These are phyloP conservation scores for Karstenula rhodostoma DNA, from an alignment of 2,329 filamentous ascomycete genomes.

Conservation along the genomic window DNA sequence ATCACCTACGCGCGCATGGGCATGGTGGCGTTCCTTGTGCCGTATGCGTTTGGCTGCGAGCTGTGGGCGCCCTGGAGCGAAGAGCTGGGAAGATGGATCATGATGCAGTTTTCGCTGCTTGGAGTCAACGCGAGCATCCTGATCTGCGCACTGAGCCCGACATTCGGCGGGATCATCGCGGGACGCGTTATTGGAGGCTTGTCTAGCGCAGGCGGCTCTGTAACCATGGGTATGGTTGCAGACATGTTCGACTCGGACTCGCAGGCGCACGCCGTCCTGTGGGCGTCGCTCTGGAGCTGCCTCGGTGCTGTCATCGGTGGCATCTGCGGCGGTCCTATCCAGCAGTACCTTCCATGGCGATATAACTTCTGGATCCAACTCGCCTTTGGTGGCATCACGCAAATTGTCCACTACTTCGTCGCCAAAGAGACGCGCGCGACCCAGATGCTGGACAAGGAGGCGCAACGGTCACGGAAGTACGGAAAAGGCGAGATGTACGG, in stretches of 20 bases:
- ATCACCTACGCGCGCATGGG: constrained; percentile 65
- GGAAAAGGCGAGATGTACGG: constrained; percentile 66
- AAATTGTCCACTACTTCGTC: constrained; percentile 69
- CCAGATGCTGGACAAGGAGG: constrained; percentile 78
- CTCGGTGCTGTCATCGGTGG: constrained; percentile 75
- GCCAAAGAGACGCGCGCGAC: constrained; percentile 81
- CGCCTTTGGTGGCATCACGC: constrained; percentile 75
- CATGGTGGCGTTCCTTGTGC: constrained; percentile 78
- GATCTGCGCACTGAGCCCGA: constrained; percentile 70
- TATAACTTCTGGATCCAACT: constrained; percentile 87
- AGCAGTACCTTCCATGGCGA: constrained; percentile 72
- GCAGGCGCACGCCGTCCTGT: constrained; percentile 58
- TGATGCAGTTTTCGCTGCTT: constrained; percentile 75
- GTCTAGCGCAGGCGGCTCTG: constrained; percentile 67
- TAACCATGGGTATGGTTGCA: constrained; percentile 70
- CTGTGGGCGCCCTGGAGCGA: constrained; percentile 84
- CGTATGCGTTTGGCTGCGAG: constrained; percentile 86
- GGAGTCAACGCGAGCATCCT: constrained; percentile 77
- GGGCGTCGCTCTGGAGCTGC: constrained; percentile 63
- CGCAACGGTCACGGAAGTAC: constrained; percentile 73
- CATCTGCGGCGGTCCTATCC: constrained; percentile 79
- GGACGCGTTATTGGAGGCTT: constrained; percentile 55
- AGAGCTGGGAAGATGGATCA: constrained; percentile 77
- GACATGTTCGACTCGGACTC: constrained; percentile 54
- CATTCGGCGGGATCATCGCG: constrained; percentile 72